A percentile compares a stretch with the other conserved stretches of the same genome.
These are phyloP conservation scores for Posidonia oceanica DNA, from an alignment of 116 monocot genomes.

Conservation along the genomic window DNA sequence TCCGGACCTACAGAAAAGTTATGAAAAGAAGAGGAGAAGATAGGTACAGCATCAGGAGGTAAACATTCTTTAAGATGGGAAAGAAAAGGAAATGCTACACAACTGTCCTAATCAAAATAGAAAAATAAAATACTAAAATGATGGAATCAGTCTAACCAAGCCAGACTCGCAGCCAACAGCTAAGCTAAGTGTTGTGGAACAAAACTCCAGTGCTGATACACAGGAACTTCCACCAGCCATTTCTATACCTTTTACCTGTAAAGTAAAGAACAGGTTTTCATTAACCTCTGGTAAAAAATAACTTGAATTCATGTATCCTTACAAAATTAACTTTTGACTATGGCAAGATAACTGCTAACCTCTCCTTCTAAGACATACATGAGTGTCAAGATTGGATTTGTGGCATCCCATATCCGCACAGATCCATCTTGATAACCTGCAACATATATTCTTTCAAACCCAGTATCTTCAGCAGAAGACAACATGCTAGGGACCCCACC, in stretches of 20 bases:
- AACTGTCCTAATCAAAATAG: not conserved
- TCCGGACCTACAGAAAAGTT: constrained; percentile 33
- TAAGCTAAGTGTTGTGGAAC: constrained; percentile 37
- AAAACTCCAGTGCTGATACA: constrained; percentile 74
- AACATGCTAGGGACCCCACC: constrained; percentile 69
- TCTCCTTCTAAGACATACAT: constrained; percentile 56
- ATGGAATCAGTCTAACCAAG: constrained; percentile 45
- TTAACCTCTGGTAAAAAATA: not conserved
- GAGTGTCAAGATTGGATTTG: constrained; percentile 48
- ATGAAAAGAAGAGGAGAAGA: not conserved
- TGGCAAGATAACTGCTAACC: constrained; percentile 22
- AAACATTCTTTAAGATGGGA: not conserved
- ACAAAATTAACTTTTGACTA: not conserved
- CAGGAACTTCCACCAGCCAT: constrained; percentile 32
- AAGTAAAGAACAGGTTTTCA: not conserved
- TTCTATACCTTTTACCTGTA: constrained; percentile 41
- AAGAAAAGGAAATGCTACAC: not conserved
- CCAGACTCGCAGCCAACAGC: constrained; percentile 72
- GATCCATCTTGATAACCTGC: constrained; percentile 97
- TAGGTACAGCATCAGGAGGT: not conserved
- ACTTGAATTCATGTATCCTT: too few relatives aligned
- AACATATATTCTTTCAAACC: constrained; percentile 55
- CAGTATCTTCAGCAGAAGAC: constrained; percentile 21
- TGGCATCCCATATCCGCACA: constrained; percentile 92
- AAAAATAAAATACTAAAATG: not conserved